These are phyloP conservation scores for Penicillium sp. DNA, from an alignment of 2,329 filamentous ascomycete genomes.

Conservation along the genomic window DNA sequence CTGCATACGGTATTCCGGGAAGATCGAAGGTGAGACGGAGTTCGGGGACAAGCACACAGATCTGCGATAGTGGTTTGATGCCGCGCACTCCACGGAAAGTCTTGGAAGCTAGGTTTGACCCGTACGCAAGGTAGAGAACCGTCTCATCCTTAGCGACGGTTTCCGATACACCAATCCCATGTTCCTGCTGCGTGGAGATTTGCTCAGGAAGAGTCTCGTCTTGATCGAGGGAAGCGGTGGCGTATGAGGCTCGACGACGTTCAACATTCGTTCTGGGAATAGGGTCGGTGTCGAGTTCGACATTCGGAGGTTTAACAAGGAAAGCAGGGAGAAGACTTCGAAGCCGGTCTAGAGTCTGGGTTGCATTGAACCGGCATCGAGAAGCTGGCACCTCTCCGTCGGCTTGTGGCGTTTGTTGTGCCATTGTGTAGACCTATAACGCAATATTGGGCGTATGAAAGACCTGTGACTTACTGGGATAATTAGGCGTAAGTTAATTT, in stretches of 20 bases:
- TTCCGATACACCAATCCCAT: constrained; percentile 9
- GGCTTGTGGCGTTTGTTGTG: neutral
- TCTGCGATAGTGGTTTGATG: constrained; percentile 75
- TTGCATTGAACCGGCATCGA: constrained; percentile 17
- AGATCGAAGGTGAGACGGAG: constrained; percentile 81
- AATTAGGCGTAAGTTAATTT: constrained; percentile 8
- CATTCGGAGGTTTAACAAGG: neutral
- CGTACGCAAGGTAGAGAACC: constrained; percentile 82
- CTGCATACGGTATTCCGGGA: constrained; percentile 77
- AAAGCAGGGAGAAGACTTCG: constrained; percentile 5
- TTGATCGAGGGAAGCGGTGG: constrained; percentile 18
- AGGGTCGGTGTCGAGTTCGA: constrained; percentile 2
- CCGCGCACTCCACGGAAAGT: constrained; percentile 77
- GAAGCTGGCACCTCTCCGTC: constrained; percentile 6
- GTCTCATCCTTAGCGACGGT: constrained; percentile 43
- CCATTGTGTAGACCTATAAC: constrained; percentile 13
- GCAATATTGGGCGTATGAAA: constrained; percentile 1
- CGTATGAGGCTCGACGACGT: constrained; percentile 18
- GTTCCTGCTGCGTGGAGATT: constrained; percentile 19
- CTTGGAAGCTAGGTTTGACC: constrained; percentile 78
- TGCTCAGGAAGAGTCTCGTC: constrained; percentile 21
- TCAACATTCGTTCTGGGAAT: constrained; percentile 18
- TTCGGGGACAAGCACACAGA: constrained; percentile 78
- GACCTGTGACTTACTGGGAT: neutral
- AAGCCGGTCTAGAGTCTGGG: constrained; percentile 16